Base-by-base conservation (phyloP, 768 basidiomycete genomes). In the Xerocomus potaroensis region DNA sequence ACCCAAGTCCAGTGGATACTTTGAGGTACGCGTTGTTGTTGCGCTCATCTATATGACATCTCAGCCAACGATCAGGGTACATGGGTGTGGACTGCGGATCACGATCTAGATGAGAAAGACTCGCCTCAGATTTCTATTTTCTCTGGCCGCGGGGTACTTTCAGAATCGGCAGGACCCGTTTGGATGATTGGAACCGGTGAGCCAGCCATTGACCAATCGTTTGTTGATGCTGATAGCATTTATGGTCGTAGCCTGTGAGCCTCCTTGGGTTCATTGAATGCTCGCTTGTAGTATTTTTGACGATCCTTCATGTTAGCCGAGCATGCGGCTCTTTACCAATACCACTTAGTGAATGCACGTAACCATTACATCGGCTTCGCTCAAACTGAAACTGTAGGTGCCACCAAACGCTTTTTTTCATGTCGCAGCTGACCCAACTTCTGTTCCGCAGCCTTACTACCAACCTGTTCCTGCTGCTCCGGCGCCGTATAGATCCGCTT, bases 81-180 rank as follows among this genome's bases (percentile, higher is more conserved):
- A 14, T 90, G 87, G 88, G 76, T 87, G 4, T 91, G 88, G 88
- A 67, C 78, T 7, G 85, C 87, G 9, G 89, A 91, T 55, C 88
- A 91, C 54, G 59, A 60, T 26, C 3, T 60, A 6, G 81, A 87
- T 48, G 66, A 84, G 19, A 78, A 81, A 43, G 65, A 67, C 5
- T 57, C 71, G 24, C 69, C 69, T n/a, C 78, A 80, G 50, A 63
- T 80, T 37, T 73, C 76, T 1, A 51, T 85, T 16, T 90, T 67
- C 47, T 76, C 75, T 27, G 88, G 84, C 1, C 77, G 88, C 18
- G 88, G 88, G 5, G 77, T 90, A 23, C 70, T 87, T 23, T 84
- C 83, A 0, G 79, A 90, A 60, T 84, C 83, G 4, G 67, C 69
- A n/a, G 87, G 87, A 1, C 87, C 88, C 0, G 84, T 88, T 18